Conservation (phyloP, 2,329 filamentous ascomycete species). For the Fusarium paranaense region DNA sequence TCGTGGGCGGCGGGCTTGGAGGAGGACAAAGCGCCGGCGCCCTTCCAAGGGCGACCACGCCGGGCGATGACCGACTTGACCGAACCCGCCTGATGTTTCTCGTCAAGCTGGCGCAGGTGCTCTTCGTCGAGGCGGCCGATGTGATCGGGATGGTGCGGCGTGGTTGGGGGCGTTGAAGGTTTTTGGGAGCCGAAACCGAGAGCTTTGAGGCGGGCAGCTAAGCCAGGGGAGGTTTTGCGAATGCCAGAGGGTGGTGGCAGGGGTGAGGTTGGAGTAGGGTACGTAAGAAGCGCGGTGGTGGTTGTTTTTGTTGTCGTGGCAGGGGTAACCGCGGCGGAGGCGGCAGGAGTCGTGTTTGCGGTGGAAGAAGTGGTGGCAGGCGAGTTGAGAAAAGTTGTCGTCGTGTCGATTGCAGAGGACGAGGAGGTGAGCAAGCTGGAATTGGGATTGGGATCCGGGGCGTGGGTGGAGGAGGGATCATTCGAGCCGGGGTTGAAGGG, state of each 20-base stretch:
- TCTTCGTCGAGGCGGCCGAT: slow-evolving; percentile 78
- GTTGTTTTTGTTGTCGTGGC: slow-evolving; percentile 38
- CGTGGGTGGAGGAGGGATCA: slow-evolving; percentile 40
- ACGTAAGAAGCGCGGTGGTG: slow-evolving; percentile 38
- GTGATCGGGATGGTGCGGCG: slow-evolving; percentile 54
- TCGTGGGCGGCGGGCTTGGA: slow-evolving; percentile 42
- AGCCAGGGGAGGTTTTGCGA: slow-evolving; percentile 72
- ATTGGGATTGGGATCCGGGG: slow-evolving; percentile 42
- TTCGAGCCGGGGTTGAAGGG: slow-evolving; percentile 45
- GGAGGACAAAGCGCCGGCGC: slow-evolving; percentile 59
- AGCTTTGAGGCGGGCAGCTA: slow-evolving; percentile 74
- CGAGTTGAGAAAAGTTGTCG: slow-evolving; percentile 34
- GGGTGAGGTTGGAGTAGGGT: slow-evolving; percentile 40
- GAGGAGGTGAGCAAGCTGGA: slow-evolving; percentile 40
- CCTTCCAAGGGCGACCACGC: slow-evolving; percentile 79
- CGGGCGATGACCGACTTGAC: slow-evolving; percentile 65
- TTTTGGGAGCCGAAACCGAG: slow-evolving; percentile 67
- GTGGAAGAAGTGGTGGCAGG: slow-evolving; percentile 26
- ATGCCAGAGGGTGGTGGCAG: slow-evolving; percentile 44
- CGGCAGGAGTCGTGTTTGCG: slow-evolving; percentile 24
- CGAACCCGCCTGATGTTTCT: slow-evolving; percentile 71
- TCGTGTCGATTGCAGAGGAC: slow-evolving; percentile 34
- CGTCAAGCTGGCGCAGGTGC: slow-evolving; percentile 76
- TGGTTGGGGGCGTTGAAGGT: slow-evolving; percentile 46
- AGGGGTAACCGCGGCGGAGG: slow-evolving; percentile 38